Base-by-base conservation (phyloP, 1,284 basidiomycete species). In the Athelia psychrophila region DNA sequence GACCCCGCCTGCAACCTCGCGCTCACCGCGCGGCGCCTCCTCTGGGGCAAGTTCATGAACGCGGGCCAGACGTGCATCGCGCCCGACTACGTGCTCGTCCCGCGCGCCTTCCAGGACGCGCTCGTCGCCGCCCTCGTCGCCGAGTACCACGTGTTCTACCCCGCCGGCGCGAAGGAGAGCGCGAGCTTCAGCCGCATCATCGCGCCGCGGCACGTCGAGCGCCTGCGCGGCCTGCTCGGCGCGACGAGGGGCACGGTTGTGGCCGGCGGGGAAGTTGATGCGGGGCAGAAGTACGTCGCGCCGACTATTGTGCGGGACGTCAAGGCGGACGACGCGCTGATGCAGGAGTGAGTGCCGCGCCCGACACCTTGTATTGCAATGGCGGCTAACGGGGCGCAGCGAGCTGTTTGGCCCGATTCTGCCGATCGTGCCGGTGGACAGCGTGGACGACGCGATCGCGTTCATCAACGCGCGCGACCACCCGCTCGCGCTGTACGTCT, bases 71-170 rank as follows among this genome's bases (percentile, higher is more conserved):
- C 77, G 2, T 83, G 81, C 50, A 70, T 82, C 10, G 82, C 88
- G 3, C 92, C 93, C 1, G 93, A 96, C 66, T 95, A 95, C 66
- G 71, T 93, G 4, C 80, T 95, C 27, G 81, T 92, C 22, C 80
- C 80, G 3, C 76, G 77, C 44, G 74, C 77, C 13, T 76, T 81
- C 54, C 83, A 90, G 56, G 84, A 86, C 47, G 73, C 70, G 44
- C 74, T 95, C 44, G 68, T 91, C 10, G 66, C 72, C 3, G 86
- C 81, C 3, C 66, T 91, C 42, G 78, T 81, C 63, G 76, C 81
- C 44, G 79, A 76, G 85, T 88, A 62, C 45, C 64, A 78, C 20
- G 64, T 71, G n/a, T 83, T 83, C 63, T 83, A 75, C 60, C 79
- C 81, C 2, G 68, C 78, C 15, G 79, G 79, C 3, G 70, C 79